Conservation (phyloP, 2,329 filamentous ascomycete genomes). For the Dactylellina parvicollis region DNA sequence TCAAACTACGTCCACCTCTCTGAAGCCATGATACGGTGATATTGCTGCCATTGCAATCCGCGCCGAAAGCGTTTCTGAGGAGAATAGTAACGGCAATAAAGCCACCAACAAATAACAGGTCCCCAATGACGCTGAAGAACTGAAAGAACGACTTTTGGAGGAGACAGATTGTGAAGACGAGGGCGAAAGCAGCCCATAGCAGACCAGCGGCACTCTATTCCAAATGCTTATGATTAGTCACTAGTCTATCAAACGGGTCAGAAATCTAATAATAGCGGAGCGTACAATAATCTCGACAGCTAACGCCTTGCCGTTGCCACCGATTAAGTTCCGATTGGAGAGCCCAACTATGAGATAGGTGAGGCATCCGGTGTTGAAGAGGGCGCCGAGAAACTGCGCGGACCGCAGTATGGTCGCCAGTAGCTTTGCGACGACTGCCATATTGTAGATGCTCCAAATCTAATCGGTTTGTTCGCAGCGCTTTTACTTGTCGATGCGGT, state of each 20-base stretch:
- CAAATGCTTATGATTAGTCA: slow-evolving; percentile 1
- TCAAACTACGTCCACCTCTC: slow-evolving; percentile 24
- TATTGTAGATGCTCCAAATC: not conserved
- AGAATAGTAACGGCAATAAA: slow-evolving; percentile 55
- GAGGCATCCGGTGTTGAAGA: slow-evolving; percentile 34
- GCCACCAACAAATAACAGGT: slow-evolving; percentile 52
- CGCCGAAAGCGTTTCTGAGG: slow-evolving; percentile 36
- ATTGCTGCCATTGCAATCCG: slow-evolving; percentile 20
- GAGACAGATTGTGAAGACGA: slow-evolving; percentile 53
- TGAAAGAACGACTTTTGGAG: slow-evolving; percentile 55
- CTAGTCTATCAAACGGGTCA: not conserved
- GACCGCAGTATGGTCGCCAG: slow-evolving; percentile 22
- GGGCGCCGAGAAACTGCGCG: slow-evolving; percentile 29
- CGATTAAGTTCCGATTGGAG: slow-evolving; percentile 30
- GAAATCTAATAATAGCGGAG: not conserved
- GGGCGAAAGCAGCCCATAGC: slow-evolving; percentile 43
- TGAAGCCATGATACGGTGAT: slow-evolving; percentile 26
- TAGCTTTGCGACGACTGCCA: slow-evolving; percentile 45
- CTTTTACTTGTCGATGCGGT: not conserved
- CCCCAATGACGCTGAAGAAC: slow-evolving; percentile 48
- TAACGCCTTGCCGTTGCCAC: slow-evolving; percentile 19
- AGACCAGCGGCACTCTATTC: slow-evolving; percentile 38
- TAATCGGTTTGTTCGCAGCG: not conserved
- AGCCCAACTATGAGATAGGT: slow-evolving; percentile 49
- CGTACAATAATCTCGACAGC: slow-evolving; percentile 50